Conservation (phyloP, 1,139 yeast species). For the Saccharomyces hybrid region DNA sequence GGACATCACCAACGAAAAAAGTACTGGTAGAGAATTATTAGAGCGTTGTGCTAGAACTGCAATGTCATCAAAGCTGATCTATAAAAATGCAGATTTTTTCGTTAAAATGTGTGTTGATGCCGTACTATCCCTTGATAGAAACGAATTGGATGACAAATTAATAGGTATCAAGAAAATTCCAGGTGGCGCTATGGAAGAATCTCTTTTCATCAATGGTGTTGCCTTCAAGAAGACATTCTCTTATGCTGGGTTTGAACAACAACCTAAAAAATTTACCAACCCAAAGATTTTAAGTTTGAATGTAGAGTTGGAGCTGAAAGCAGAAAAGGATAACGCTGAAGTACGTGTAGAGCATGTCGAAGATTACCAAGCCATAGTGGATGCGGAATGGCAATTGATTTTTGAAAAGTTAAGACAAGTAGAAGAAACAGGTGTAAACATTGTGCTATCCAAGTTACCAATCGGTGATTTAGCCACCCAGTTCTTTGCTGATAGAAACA, state of each 20-base stretch:
- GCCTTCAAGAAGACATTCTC: conserved; percentile 96
- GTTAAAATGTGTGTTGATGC: conserved; percentile 97
- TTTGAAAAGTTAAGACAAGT: conserved; percentile 78
- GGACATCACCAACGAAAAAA: conserved; percentile 43
- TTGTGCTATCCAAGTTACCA: conserved; percentile 88
- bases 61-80: conserved; percentile 89
- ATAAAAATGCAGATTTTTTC: conserved; percentile 79
- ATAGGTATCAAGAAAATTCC: conserved; percentile 93
- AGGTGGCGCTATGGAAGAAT: conserved; percentile 96
- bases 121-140: conserved; percentile 75
- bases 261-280: conserved; percentile 73
- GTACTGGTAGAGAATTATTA: conserved; percentile 53
- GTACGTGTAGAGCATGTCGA: conserved; percentile 89
- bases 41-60: conserved; percentile 96
- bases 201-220: conserved; percentile 83
- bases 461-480: conserved; percentile 98
- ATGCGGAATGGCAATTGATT: conserved; percentile 96
- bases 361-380: conserved; percentile 93
- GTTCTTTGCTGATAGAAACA: conserved; percentile 90
- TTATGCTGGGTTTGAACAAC: conserved; percentile 97
- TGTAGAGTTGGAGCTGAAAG: conserved; percentile 91
- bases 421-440: conserved; percentile 79
- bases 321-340: conserved; percentile 99
- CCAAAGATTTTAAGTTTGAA: conserved; percentile 83
- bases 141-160: conserved; percentile 76